Conservation (phyloP, 345 rosid genomes). For the Cardamine chenopodiifolia region DNA sequence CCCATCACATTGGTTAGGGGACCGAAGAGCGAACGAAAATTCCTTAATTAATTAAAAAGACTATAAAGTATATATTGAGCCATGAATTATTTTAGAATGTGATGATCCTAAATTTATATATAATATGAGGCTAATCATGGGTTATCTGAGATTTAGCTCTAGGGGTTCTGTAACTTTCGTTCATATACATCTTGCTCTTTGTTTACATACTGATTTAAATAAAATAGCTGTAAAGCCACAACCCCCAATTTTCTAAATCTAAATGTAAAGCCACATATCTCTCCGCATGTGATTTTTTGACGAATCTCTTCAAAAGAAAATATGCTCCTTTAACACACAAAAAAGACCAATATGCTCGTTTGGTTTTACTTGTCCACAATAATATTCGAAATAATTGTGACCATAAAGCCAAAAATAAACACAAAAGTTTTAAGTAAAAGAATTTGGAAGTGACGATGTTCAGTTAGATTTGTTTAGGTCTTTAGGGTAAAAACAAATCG, state of each 20-base stretch:
- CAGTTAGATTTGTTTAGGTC: not conserved
- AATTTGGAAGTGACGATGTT: not conserved
- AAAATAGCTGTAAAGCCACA: not conserved
- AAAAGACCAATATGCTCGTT: not conserved
- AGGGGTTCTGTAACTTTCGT: too few relatives aligned
- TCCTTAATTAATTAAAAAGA: not conserved
- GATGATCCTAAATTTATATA: too few relatives aligned
- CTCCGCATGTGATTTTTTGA: not conserved
- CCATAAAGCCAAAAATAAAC: not conserved
- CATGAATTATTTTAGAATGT: too few relatives aligned
- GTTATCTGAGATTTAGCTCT: too few relatives aligned
- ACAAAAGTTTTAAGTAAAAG: not conserved
- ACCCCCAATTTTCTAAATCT: not conserved
- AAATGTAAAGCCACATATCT: not conserved
- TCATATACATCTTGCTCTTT: not conserved
- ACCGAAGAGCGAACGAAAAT: not conserved
- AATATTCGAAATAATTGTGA: not conserved
- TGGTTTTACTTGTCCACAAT: not conserved
- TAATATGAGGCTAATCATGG: too few relatives aligned
- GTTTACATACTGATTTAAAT: not conserved
- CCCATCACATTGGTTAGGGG: not conserved
- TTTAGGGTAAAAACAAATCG: not conserved
- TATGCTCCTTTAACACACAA: not conserved
- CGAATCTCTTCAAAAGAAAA: conserved; percentile 11
- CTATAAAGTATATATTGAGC: too few relatives aligned